These are phyloP conservation scores for Pichia sp. DNA, from an alignment of 1,139 yeast species.

Conservation along the genomic window DNA sequence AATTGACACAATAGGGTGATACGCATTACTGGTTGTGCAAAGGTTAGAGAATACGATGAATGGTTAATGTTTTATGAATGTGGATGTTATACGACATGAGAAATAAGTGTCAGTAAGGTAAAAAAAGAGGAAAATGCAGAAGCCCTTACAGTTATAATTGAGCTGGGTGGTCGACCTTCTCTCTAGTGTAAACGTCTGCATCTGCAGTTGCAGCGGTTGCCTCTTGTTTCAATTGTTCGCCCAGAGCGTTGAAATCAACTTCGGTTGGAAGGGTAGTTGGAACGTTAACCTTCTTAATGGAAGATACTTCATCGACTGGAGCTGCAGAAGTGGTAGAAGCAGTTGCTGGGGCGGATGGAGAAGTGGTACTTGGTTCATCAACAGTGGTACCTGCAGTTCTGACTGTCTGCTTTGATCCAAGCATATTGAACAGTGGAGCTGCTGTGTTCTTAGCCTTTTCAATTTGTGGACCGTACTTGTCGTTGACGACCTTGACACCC, in stretches of 20 bases:
- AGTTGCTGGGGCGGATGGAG: conserved; percentile 23
- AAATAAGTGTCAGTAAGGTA: no score
- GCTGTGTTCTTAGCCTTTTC: conserved; percentile 44
- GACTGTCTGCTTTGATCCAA: conserved; percentile 53
- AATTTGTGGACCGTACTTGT: conserved; percentile 42
- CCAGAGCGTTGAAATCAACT: conserved; percentile 16
- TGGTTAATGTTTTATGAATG: no score
- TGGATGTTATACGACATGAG: no score
- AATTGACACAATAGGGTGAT: no score
- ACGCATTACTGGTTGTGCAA: no score
- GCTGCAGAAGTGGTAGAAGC: conserved; percentile 12
- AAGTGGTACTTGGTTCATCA: conserved; percentile 28
- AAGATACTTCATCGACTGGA: conserved; percentile 6
- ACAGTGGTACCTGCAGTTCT: conserved; percentile 73
- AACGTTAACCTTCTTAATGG: conserved; percentile 6
- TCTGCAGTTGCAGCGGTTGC: conserved; percentile 10
- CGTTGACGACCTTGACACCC: conserved; percentile 42
- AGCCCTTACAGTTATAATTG: not conserved
- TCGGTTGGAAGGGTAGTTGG: conserved; percentile 8
- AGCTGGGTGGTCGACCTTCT: conserved; percentile 9
- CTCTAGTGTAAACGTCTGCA: conserved; percentile 7
- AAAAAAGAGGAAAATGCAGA: no score
- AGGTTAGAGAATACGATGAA: no score
- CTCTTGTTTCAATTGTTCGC: conserved; percentile 16
- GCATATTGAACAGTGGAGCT: conserved; percentile 57